Base-by-base conservation (phyloP, 2,329 filamentous ascomycete species). In the Plectosphaerella sp. region DNA sequence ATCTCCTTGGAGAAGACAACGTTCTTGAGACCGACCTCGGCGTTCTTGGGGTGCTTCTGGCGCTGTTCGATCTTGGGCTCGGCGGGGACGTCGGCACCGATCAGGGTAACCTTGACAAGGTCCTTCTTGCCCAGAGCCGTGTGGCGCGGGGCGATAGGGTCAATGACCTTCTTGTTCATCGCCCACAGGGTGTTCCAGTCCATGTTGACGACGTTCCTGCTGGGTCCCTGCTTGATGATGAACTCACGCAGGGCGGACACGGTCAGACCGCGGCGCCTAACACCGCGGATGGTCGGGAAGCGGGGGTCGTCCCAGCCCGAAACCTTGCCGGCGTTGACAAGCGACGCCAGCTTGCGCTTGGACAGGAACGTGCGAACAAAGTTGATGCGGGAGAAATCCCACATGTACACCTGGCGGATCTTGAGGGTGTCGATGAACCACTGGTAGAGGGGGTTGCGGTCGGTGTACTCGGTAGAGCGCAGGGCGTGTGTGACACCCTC, bases 41-140 rank as follows among this genome's bases (percentile, higher is more conserved):
- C 79, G 75, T 97, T 96, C 81, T 97, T 97, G 64, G 83, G 85
- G 72, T 97, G 92, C 71, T 91, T 88, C 42, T 89, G 88, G 70
- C 89, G 92, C 57, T 95, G 84, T 65, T 91, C 86, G 18, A 78
- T 81, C 64, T 81, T 80, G 5, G 85, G 74, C 51, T 76, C 75
- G 22, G 80, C 76, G 1, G 83, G 86, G 0, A 81, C 86, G 45
- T 88, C 88, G 3, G 82, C 78, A 42, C 89, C 89, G 47, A 75
- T 83, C 47, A 96, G 69, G 5, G 76, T 83, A 20, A 88, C 86
- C 64, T 82, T 86, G 56, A 96, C 90, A 45, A 81, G 77, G 61
- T 89, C 80, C 62, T 88, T 84, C 62, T 84, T 79, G 52, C 83
- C 75, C 57, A 97, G 81, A 22, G 87, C 86, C 25, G 87, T 90